phyloP scores from a whole-genome alignment of 805 yeast species.

The Saccharomycopsis sp. region DNA sequence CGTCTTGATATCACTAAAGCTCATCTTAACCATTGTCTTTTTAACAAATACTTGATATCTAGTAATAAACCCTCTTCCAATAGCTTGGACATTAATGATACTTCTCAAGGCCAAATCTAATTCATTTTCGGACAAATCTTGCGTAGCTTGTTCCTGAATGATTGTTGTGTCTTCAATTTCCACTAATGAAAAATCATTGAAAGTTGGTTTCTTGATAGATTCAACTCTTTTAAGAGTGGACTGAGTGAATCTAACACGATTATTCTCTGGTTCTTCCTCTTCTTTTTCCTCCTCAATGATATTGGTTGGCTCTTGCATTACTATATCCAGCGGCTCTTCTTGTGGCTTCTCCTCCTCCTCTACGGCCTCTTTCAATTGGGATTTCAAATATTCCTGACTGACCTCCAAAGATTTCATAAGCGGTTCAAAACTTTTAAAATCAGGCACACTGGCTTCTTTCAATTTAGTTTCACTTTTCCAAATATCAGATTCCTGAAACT shows the following conservation, averaged over 20 bases:
- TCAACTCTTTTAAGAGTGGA: slow-evolving; percentile 17
- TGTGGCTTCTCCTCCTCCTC: neutral
- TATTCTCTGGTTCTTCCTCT: slow-evolving; percentile 1
- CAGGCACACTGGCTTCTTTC: slow-evolving; percentile 69
- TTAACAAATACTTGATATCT: slow-evolving; percentile 60
- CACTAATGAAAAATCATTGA: slow-evolving; percentile 14
- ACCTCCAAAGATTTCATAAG: slow-evolving; percentile 14
- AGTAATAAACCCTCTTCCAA: slow-evolving; percentile 59
- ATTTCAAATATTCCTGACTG: neutral
- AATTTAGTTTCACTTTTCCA: slow-evolving; percentile 53
- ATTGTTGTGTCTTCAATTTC: slow-evolving; percentile 21
- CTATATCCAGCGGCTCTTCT: neutral
- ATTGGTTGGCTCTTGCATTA: neutral
- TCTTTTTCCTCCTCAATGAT: neutral
- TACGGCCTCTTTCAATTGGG: neutral
- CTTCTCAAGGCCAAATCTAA: slow-evolving; percentile 25
- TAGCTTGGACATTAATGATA: slow-evolving; percentile 55
- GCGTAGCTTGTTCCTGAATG: slow-evolving; percentile 17
- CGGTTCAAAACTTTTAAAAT: slow-evolving; percentile 42
- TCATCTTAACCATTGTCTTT: slow-evolving; percentile 53
- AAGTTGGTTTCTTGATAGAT: slow-evolving; percentile 16
- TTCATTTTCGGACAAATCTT: slow-evolving; percentile 11
- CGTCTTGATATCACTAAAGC: slow-evolving; percentile 41
- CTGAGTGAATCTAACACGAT: slow-evolving; percentile 15
- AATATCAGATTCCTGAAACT: slow-evolving; percentile 64